These are phyloP conservation scores for Calonectria pseudoreteaudii DNA, from an alignment of 2,329 filamentous ascomycete genomes.

Conservation along the genomic window DNA sequence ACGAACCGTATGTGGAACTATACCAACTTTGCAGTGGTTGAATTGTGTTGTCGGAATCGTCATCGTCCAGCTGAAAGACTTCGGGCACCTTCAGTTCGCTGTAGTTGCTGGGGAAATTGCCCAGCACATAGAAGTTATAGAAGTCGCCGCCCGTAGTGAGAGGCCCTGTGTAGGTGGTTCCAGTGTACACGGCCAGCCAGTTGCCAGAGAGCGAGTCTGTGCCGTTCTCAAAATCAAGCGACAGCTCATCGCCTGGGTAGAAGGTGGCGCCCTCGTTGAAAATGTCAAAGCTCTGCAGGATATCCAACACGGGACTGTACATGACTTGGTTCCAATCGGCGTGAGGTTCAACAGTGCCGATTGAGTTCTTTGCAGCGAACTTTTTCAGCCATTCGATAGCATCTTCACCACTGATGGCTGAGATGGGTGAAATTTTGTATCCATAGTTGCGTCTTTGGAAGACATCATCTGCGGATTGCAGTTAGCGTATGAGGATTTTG, in stretches of 20 bases:
- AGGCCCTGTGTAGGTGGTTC: background rate
- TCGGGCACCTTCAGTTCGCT: background rate
- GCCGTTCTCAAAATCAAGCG: background rate
- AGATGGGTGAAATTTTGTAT: background rate
- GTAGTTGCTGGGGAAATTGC: background rate
- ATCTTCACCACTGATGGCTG: background rate
- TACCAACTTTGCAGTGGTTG: background rate
- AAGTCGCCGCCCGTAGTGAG: background rate
- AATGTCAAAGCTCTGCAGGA: background rate
- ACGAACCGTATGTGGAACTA: background rate
- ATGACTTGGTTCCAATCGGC: conserved; percentile 1
- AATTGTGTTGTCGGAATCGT: background rate
- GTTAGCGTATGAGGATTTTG: background rate
- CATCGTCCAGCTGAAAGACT: background rate
- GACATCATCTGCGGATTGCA: background rate
- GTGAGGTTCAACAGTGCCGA: background rate
- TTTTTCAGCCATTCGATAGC: background rate
- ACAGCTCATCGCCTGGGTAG: background rate
- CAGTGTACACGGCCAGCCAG: background rate
- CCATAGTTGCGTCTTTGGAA: too few species aligned
- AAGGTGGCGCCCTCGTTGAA: background rate
- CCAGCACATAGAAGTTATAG: background rate
- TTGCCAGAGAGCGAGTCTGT: background rate
- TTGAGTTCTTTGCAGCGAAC: background rate
- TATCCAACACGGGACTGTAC: background rate